Base-by-base conservation (phyloP, 2,329 filamentous ascomycete species). In the Claviceps cyperi region DNA sequence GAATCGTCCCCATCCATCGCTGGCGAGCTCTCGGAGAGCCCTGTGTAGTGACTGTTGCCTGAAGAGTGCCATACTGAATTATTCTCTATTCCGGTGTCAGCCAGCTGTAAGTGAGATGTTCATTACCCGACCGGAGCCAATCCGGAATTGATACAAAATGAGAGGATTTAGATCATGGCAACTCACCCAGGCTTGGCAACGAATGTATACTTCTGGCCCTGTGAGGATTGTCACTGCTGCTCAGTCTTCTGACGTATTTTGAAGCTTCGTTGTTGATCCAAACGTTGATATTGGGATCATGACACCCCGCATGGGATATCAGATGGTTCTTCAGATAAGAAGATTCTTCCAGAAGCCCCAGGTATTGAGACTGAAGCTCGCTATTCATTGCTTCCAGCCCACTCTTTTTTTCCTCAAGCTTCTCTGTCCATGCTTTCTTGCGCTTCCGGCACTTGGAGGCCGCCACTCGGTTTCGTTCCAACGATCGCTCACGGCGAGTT, bases 371-470 rank as follows among this genome's bases (percentile, higher is more conserved):
- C 13, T 70, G 69, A 35, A 78, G 63, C 6, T 61, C 58, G 9
- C 57, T 58, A 56, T 77, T 66, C 40, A 69, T 64, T 5, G 55
- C 58, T 58, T 78, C 75, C 43, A 78, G 56, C 0, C 59, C 64
- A 9, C 61, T 55, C 50, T 70, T 71, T 5, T 65, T 67, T 49
- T 71, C 68, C 52, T 78, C 72, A 21, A 78, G 59, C n/a, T 71
- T 68, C 13, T 64, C 64, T 21, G 74, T 69, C 68, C 71, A 76
- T 56, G 70, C 65, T 63, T 77, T 79, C 58, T 77, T 77, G 64
- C 85, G 86, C 58, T 83, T 76, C 3, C 84, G 77, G 59, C 83
- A 88, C 60, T 86, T 87, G 61, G 80, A 83, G 1, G 84, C 84
- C 0, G 84, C 84, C 2, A 84, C 68, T 9, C 84, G 74, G 62